Base-by-base conservation (phyloP, 202 grass and related monocot genomes). In the Miscanthus sacchariflorus region DNA sequence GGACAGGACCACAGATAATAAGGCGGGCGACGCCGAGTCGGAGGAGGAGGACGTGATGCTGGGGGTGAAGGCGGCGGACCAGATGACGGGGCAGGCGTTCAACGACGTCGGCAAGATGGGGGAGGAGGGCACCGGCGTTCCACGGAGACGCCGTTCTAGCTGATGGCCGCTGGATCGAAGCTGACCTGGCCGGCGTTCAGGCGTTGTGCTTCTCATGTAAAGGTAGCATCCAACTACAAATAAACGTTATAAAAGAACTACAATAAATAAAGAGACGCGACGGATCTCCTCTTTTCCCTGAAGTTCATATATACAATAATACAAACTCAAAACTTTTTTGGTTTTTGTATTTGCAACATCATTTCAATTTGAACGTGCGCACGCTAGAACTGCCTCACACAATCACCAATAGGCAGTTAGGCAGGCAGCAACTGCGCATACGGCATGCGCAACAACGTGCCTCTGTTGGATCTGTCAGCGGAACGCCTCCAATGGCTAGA, bases 41-140 rank as follows among this genome's bases (percentile, higher is more conserved):
- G 23, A 25, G 6, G 82, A 86, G 17, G 90, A 92, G 1, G 45
- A 95, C 35, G 76, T 83, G 58, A 81, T 94, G 86, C 28, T 89
- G 46, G 66, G 90, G 17, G 92, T 86, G 74, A 97, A 94, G 84
- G 90, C 42, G 38, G 92, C 88, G 10, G 88, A 97, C 58, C 90
- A 97, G 73, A 92, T 92, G 90, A 94, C 88, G 4, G 92, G 95
- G 64, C 85, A 81, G 33, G 36, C 54, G 46, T 94, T 94, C 84
- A 94, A 89, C 76, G 95, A 94, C 79, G 86, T 89, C 5, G 92
- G 87, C 24, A 61, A 44, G 46, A 88, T 94, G 83, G 90, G 92
- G 0, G 92, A 68, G 38, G 86, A 85, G 78, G 83, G 91, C 86
- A 93, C 78, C 30, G 83, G 87, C 35, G 18, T 81, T n/a, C 68